Conservation (phyloP, 306 rosid genomes). For the Acacia crassicarpa region DNA sequence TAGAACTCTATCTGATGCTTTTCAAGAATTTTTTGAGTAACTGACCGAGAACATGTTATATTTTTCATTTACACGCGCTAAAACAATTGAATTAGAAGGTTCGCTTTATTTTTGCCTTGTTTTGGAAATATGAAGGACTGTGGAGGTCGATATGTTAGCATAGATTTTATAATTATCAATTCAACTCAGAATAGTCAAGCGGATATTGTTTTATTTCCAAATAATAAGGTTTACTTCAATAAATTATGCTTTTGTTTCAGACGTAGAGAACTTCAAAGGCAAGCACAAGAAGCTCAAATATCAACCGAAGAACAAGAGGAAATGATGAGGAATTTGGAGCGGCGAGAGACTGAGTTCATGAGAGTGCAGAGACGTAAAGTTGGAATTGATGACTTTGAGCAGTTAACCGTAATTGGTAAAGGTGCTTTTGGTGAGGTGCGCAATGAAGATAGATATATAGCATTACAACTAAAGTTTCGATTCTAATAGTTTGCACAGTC, state of each 20-base stretch:
- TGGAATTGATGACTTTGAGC: slow-evolving; percentile 98
- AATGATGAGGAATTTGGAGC: slow-evolving; percentile 93
- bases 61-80: not conserved
- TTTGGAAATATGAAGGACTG: not conserved
- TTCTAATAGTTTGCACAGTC: slow-evolving; percentile 14
- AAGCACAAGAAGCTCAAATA: slow-evolving; percentile 83
- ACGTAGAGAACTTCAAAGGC: slow-evolving; percentile 77
- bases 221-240: not conserved
- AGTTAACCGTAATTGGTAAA: slow-evolving; percentile 85
- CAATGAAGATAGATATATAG: not conserved
- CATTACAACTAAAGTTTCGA: not conserved
- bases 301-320: slow-evolving; percentile 85
- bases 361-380: slow-evolving; percentile 90
- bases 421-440: slow-evolving; percentile 98
- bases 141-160: not conserved
- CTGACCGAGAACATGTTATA: not conserved
- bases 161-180: not conserved
- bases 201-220: not conserved
- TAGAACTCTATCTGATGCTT: not conserved
- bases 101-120: not conserved
- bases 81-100: not conserved
- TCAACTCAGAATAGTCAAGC: not conserved
- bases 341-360: slow-evolving; percentile 89
- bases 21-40: not conserved
- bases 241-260: slow-evolving; percentile 44